phyloP scores from a whole-genome alignment of 2,329 filamentous ascomycete species.

The Myriosclerotinia curreyana region DNA sequence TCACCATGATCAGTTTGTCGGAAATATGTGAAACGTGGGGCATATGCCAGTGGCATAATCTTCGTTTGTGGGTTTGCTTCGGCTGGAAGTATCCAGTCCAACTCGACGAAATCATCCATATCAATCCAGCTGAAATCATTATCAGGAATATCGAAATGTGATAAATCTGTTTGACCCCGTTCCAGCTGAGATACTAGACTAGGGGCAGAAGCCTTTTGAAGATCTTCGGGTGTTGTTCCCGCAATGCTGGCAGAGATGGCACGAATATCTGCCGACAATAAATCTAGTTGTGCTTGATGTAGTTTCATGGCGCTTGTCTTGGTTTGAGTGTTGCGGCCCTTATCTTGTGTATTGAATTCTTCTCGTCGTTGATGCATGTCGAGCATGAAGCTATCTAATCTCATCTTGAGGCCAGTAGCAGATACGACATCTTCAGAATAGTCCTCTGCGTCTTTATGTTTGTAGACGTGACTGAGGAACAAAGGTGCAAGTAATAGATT shows the following conservation, averaged over 20 bases:
- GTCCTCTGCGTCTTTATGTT: slow-evolving; percentile 93
- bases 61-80: slow-evolving; percentile 90
- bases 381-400: slow-evolving; percentile 94
- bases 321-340: slow-evolving; percentile 70
- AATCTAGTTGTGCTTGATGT: slow-evolving; percentile 88
- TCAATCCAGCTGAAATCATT: slow-evolving; percentile 96
- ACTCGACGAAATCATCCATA: slow-evolving; percentile 98
- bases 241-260: slow-evolving; percentile 89
- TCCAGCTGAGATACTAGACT: slow-evolving; percentile 53
- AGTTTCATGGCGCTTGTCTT: slow-evolving; percentile 93
- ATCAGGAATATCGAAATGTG: slow-evolving; percentile 91
- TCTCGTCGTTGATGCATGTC: slow-evolving; percentile 93
- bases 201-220: slow-evolving; percentile 57
- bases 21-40: slow-evolving; percentile 96
- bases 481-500: slow-evolving; percentile 87
- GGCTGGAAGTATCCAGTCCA: slow-evolving; percentile 92
- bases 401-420: slow-evolving; percentile 93
- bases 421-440: slow-evolving; percentile 75
- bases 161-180: slow-evolving; percentile 65
- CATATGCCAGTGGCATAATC: slow-evolving; percentile 86
- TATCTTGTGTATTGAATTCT: slow-evolving; percentile 79
- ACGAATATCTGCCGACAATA: slow-evolving; percentile 86
- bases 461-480: slow-evolving; percentile 96
- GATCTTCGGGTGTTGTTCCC: slow-evolving; percentile 72
- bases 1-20: slow-evolving; percentile 90